Evolutionary conservation across 768 basidiomycete genomes (phyloP), one percentile per base, ranked within the genome.

Genomic region (Pulveroboletus sp.): DNA sequence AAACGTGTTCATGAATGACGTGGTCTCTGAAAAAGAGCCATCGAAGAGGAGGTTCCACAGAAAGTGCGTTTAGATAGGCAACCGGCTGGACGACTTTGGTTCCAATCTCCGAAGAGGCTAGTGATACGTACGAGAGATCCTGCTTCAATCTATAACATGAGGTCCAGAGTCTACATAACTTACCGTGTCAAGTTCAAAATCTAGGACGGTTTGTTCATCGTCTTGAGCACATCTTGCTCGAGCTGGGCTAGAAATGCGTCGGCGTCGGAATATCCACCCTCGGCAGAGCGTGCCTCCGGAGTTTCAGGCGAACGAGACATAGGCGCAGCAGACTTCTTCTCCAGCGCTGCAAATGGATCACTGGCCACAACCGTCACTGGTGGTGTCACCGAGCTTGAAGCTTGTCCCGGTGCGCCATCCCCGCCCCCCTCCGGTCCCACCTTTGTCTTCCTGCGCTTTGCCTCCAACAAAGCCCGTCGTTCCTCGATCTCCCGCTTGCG

Each of bases 401-500:
- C 31, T 37, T 27, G 50, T 14, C n/a, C 39, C 10, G 26, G 26
- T 3, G 4, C 24, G 18, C 3, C 47, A 27, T 54, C 44, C 38
- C 43, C 57, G 27, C 52, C 48, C 33, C 39, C 56, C 5, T 57
- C 55, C 6, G 45, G 51, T 27, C 1, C n/a, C 18, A 24, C 27
- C 46, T 57, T 70, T 37, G 71, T 58, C 67, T 87, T 90, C 58
- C 74, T 73, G 54, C 85, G 75, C 67, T 88, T 87, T 24, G 83
- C 84, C 39, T 86, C 83, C 21, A 89, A 56, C 52, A 80, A 35
- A 57, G 69, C 68, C 30, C 73, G 68, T 50, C 88, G 71, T 59
- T 87, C 85, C 62, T 88, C 88, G 1, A 88, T 57, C 49, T 89
- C 85, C 51, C 83, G 72, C 64, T 85, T 86, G 59, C 86, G 73